Evolutionary conservation across 306 rosid genomes (phyloP).

Genomic region (Malus fusca): DNA sequence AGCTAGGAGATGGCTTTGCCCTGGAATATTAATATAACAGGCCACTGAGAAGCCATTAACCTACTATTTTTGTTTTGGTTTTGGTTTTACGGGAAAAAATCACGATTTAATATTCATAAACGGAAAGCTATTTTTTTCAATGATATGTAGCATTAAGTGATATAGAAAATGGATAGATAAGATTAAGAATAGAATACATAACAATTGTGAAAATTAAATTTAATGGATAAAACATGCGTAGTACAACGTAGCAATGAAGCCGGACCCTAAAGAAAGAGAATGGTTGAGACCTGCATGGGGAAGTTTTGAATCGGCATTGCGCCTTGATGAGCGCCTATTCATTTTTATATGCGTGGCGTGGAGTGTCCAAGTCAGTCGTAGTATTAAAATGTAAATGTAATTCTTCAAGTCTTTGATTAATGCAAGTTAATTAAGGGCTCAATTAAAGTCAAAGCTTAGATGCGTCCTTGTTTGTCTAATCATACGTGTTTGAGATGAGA

Average conservation of each 20-base stretch:
- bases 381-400: background rate
- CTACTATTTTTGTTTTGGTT: background rate
- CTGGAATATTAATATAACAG: too few species aligned
- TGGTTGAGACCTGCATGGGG: background rate
- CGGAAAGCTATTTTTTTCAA: too few species aligned
- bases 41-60: background rate
- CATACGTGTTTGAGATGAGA: constrained; percentile 12
- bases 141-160: too few species aligned
- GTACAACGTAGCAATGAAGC: background rate
- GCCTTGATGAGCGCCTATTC: background rate
- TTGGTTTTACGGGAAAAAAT: background rate
- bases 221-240: background rate
- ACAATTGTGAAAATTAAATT: too few species aligned
- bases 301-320: background rate
- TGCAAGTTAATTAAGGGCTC: constrained; percentile 29
- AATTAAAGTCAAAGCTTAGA: constrained; percentile 74
- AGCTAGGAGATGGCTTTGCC: background rate
- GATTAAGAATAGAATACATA: too few species aligned
- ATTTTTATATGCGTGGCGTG: background rate
- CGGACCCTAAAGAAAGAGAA: background rate
- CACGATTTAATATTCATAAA: background rate
- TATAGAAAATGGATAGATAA: too few species aligned
- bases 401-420: constrained; percentile 29
- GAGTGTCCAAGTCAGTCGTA: constrained; percentile 13
- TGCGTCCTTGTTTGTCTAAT: constrained; percentile 68